Percentiles rank a stretch among this genome's conserved stretches.
These are phyloP conservation scores for Elsinoe batatas DNA, from an alignment of 2,329 filamentous ascomycete species.

Conservation along the genomic window DNA sequence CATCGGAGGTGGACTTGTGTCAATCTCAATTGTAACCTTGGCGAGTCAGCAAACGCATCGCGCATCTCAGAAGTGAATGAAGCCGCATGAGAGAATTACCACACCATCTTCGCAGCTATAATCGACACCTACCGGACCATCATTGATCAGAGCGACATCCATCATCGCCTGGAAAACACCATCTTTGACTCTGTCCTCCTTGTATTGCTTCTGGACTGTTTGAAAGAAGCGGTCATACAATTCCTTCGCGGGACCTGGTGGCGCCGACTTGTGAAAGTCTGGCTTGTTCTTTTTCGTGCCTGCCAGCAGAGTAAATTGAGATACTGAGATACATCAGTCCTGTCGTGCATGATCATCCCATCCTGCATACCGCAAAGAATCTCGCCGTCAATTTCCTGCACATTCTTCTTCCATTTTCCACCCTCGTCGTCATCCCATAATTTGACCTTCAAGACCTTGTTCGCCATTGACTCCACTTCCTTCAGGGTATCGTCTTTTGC, in stretches of 20 bases:
- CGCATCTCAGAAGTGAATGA: conserved; percentile 11
- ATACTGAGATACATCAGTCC: conserved; percentile 50
- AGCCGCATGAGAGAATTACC: conserved; percentile 35
- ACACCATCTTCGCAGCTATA: conserved; percentile 48
- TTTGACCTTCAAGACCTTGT: conserved; percentile 80
- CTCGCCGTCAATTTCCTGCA: conserved; percentile 81
- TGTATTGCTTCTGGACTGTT: conserved; percentile 64
- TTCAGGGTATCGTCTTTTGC: conserved; percentile 83
- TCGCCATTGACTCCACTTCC: conserved; percentile 72
- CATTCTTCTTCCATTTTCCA: conserved; percentile 80
- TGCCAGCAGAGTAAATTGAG: conserved; percentile 89
- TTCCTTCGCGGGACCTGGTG: conserved; percentile 63
- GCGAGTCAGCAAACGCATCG: conserved; percentile 11
- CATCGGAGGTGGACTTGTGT: conserved; percentile 37
- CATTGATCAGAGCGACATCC: conserved; percentile 88
- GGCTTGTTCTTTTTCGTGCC: conserved; percentile 94
- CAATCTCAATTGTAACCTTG: conserved; percentile 41
- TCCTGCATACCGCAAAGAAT: conserved; percentile 71
- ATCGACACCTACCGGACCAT: conserved; percentile 59
- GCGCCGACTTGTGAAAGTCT: conserved; percentile 82
- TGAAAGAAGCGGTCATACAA: conserved; percentile 78
- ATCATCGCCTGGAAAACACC: conserved; percentile 99
- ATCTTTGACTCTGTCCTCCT: conserved; percentile 69
- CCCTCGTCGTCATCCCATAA: conserved; percentile 80
- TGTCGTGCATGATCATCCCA: neutral